phyloP scores from a whole-genome alignment of 352 stramenopile species.

The Globisporangium spiculum region DNA sequence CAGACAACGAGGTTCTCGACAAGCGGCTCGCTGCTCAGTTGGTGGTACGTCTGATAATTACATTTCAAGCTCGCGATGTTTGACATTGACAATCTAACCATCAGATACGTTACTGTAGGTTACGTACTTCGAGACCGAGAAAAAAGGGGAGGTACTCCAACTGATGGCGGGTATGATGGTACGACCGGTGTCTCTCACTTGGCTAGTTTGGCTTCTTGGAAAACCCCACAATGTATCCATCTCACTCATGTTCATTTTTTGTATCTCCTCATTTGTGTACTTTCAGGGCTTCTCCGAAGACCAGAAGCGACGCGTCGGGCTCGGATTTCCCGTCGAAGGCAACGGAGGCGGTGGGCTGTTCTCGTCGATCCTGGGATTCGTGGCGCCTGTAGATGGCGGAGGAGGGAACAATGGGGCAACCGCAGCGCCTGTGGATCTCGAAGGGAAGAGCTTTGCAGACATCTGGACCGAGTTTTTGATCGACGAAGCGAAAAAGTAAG shows the following conservation, averaged over 20 bases:
- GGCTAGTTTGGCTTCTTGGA: not conserved
- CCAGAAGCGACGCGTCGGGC: constrained; percentile 59
- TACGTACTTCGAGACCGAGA: constrained; percentile 66
- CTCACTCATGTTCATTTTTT: not conserved
- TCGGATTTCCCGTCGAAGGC: constrained; percentile 46
- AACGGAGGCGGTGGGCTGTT: constrained; percentile 68
- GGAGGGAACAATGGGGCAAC: not conserved
- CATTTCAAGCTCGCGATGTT: not conserved
- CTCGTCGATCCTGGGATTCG: constrained; percentile 58
- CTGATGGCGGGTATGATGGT: constrained; percentile 79
- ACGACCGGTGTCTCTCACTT: not conserved
- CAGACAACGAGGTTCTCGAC: constrained; percentile 58
- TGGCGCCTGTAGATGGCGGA: constrained; percentile 19
- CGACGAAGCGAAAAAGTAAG: constrained; percentile 38
- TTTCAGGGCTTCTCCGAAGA: constrained; percentile 59
- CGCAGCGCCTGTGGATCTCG: constrained; percentile 20
- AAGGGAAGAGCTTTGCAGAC: constrained; percentile 70
- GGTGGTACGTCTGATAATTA: constrained; percentile 31
- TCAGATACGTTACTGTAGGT: constrained; percentile 26
- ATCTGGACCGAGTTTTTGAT: constrained; percentile 72
- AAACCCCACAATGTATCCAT: no score
- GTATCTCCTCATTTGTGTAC: not conserved
- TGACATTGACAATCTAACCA: not conserved
- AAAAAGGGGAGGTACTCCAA: constrained; percentile 67
- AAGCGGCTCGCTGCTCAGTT: constrained; percentile 70